Evolutionary conservation across 768 basidiomycete species (phyloP).

Genomic region (Leccinellum albellum): DNA sequence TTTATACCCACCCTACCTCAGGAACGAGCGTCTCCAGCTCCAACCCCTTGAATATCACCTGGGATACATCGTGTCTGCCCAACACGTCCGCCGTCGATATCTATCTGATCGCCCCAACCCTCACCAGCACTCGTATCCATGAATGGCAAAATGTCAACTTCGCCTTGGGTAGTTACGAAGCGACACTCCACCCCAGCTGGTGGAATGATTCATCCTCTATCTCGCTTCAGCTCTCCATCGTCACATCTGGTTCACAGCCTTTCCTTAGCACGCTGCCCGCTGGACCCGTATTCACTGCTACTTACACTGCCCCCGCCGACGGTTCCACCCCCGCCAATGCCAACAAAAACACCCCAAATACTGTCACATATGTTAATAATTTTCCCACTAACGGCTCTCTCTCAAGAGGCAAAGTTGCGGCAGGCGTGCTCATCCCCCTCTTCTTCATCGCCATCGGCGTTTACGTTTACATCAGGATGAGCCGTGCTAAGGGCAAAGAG

Average conservation of each 20-base stretch:
- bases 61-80: conserved; percentile 60
- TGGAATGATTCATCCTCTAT: conserved; percentile 57
- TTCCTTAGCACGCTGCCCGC: conserved; percentile 55
- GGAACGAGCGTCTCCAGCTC: conserved; percentile 45
- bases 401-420: conserved; percentile 60
- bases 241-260: conserved; percentile 44
- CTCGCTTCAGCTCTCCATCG: conserved; percentile 57
- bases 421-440: conserved; percentile 57
- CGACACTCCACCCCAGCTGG: conserved; percentile 59
- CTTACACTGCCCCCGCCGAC: conserved; percentile 43
- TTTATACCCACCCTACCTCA: conserved; percentile 55
- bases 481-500: conserved; percentile 45
- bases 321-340: conserved; percentile 40
- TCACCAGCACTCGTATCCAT: conserved; percentile 44
- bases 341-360: conserved; percentile 33
- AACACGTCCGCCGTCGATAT: conserved; percentile 54
- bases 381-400: conserved; percentile 34
- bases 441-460: conserved; percentile 48
- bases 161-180: conserved; percentile 45
- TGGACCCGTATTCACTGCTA: conserved; percentile 68
- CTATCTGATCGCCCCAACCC: conserved; percentile 55
- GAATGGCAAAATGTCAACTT: conserved; percentile 54
- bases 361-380: conserved; percentile 40
- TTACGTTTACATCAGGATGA: conserved; percentile 50
- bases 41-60: conserved; percentile 52